Evolutionary conservation across 2,329 filamentous ascomycete genomes (phyloP).

Genomic region (Ophiostoma sp.): DNA sequence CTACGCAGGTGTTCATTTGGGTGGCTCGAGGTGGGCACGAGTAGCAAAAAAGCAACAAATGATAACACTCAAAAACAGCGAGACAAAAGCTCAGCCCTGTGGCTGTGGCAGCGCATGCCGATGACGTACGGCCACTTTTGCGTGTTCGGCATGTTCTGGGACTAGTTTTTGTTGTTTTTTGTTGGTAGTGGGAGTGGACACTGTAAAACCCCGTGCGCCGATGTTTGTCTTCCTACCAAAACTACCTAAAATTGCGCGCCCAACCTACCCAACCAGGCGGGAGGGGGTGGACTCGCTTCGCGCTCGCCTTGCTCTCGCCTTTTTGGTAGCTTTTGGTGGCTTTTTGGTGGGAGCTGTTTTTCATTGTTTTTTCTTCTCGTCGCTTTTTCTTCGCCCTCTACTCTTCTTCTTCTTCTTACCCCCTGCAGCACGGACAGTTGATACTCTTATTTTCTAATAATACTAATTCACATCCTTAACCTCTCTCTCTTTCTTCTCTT

Average conservation of each 20-base stretch:
- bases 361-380: not conserved
- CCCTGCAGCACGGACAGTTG: not conserved
- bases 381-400: not conserved
- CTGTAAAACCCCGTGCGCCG: not conserved
- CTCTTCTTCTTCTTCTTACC: not conserved
- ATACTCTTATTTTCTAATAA: not conserved
- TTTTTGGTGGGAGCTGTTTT: not conserved
- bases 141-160: not conserved
- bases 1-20: not conserved
- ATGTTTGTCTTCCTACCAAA: not conserved
- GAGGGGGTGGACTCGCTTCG: not conserved
- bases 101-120: conserved; percentile 22
- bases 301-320: not conserved
- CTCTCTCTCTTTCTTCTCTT: not conserved
- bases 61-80: not conserved
- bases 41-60: not conserved
- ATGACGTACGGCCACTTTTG: conserved; percentile 23
- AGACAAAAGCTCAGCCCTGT: conserved; percentile 25
- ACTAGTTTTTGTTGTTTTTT: not conserved
- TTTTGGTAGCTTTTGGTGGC: not conserved
- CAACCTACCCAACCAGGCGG: not conserved
- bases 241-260: not conserved
- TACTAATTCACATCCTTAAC: not conserved
- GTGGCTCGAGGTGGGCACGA: not conserved
- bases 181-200: not conserved